Conservation (phyloP, 1,284 basidiomycete species). For the Microbotryum intermedium region DNA sequence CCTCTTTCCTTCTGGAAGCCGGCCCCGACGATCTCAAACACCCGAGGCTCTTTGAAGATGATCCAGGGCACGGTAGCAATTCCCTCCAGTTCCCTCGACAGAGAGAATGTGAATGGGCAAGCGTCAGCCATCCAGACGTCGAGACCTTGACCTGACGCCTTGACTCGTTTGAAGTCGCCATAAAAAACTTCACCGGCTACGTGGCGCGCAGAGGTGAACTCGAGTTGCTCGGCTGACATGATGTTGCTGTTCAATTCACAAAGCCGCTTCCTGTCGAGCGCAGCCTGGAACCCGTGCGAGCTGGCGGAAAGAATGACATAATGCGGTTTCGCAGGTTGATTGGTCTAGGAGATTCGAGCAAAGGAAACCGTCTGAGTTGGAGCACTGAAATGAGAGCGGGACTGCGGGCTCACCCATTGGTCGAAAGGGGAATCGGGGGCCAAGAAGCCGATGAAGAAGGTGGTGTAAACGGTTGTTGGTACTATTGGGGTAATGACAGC, state of each 20-base stretch:
- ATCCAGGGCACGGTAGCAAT: constrained; percentile 49
- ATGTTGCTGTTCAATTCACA: constrained; percentile 62
- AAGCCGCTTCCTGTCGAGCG: constrained; percentile 51
- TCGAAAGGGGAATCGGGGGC: constrained; percentile 29
- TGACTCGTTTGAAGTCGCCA: constrained; percentile 34
- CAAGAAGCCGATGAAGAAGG: constrained; percentile 59
- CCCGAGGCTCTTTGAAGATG: constrained; percentile 54
- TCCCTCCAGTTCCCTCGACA: constrained; percentile 6
- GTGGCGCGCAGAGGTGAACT: constrained; percentile 13
- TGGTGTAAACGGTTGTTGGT: constrained; percentile 60
- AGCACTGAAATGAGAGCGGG: not conserved
- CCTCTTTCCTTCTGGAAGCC: constrained; percentile 47
- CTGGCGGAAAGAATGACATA: constrained; percentile 63
- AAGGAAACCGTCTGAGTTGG: not conserved
- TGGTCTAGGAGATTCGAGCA: not conserved
- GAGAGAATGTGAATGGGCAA: constrained; percentile 17
- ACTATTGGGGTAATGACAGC: constrained; percentile 47
- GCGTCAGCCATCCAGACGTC: constrained; percentile 7
- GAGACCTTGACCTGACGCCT: constrained; percentile 34
- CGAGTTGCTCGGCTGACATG: constrained; percentile 41
- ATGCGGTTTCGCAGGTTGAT: constrained; percentile 43
- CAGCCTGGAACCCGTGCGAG: constrained; percentile 51
- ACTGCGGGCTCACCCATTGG: constrained; percentile 8
- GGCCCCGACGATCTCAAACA: constrained; percentile 67
- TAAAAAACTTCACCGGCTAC: constrained; percentile 6